These are phyloP conservation scores for Blumeriella jaapii DNA, from an alignment of 2,329 filamentous ascomycete genomes.

Conservation along the genomic window DNA sequence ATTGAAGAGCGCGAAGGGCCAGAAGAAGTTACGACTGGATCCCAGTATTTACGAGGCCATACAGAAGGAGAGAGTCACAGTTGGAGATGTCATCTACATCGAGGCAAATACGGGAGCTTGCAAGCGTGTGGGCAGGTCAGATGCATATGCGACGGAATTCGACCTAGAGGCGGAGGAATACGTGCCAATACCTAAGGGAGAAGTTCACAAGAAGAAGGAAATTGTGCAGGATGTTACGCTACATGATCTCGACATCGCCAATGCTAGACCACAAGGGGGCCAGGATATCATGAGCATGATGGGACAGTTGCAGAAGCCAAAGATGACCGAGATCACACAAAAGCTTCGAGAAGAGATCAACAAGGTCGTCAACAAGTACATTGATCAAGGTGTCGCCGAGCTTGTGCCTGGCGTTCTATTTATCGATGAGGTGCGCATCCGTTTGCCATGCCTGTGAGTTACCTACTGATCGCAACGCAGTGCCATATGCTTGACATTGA, in stretches of 20 bases:
- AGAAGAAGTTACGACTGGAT: constrained; percentile 94
- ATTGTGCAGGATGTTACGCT: constrained; percentile 97
- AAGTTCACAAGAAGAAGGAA: constrained; percentile 99
- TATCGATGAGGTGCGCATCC: constrained; percentile 74
- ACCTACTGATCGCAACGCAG: constrained; percentile 34
- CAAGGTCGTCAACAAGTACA: constrained; percentile 98
- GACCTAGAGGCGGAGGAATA: constrained; percentile 98
- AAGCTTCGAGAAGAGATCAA: constrained; percentile 94
- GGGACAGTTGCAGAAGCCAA: constrained; percentile 98
- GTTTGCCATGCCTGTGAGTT: neutral
- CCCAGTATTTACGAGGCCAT: constrained; percentile 99
- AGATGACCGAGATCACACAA: constrained; percentile 98
- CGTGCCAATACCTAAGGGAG: constrained; percentile 95
- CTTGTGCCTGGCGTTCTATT: constrained; percentile 96
- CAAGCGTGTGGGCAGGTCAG: constrained; percentile 90
- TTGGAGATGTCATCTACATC: constrained; percentile 98
- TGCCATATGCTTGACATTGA: constrained; percentile 99
- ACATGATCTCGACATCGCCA: constrained; percentile 92
- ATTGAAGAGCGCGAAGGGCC: constrained; percentile 87
- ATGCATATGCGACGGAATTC: constrained; percentile 96
- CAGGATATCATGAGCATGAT: constrained; percentile 99
- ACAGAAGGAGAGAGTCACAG: constrained; percentile 91
- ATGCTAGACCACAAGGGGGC: constrained; percentile 86
- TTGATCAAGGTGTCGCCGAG: constrained; percentile 95
- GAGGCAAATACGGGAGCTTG: constrained; percentile 98